Evolutionary conservation across 2,329 filamentous ascomycete genomes (phyloP), one percentile per base, ranked within the genome.

Genomic region (Penicillium rolfsii): DNA sequence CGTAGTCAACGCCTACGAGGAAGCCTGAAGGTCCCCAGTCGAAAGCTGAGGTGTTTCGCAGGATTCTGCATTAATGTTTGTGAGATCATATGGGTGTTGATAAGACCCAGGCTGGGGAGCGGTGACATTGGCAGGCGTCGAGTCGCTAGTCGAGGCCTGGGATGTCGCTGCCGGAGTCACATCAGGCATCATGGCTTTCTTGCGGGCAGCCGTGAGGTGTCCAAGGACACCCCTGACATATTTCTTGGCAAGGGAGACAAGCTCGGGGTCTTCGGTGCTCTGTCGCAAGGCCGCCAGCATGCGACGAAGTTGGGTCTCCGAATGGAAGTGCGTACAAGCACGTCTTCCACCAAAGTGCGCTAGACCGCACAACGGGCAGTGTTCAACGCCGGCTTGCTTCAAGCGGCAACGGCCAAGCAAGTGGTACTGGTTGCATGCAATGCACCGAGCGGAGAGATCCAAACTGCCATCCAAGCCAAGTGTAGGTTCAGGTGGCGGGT

Each of bases 291-390:
- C 83, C 58, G 86, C 82, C 16, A 92, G 77, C 81, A 91, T 89
- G 22, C 83, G 77, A 57, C 83, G 81, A 16, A 92, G 80, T 69
- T 91, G 84, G 3, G 82, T 83, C 63, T 90, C 85, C 3, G 85
- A 86, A 57, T 79, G 80, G 55, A 91, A 80, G 70, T 88, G 85
- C 14, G 87, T 85, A 69, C 89, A 91, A 8, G 81, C 82, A 35
- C 84, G 80, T 1, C 76, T 74, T 56, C 80, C 71, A 2, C 86
- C 87, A 63, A 80, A 85, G 69, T 89, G 87, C 1, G 85, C 84
- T 24, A 86, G 80, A 16, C 87, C 87, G 63, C 89, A 90, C 6
- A 90, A 80, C 6, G 83, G 83, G 73, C 89, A 91, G 66, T 83
- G 76, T 67, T 89, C 87, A 2, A 83, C 79, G 1, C 85, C 85